Percentiles rank a stretch among this genome's conserved stretches.
These are phyloP conservation scores for Scedosporium dehoogii DNA, from an alignment of 2,329 filamentous ascomycete species.

Conservation along the genomic window DNA sequence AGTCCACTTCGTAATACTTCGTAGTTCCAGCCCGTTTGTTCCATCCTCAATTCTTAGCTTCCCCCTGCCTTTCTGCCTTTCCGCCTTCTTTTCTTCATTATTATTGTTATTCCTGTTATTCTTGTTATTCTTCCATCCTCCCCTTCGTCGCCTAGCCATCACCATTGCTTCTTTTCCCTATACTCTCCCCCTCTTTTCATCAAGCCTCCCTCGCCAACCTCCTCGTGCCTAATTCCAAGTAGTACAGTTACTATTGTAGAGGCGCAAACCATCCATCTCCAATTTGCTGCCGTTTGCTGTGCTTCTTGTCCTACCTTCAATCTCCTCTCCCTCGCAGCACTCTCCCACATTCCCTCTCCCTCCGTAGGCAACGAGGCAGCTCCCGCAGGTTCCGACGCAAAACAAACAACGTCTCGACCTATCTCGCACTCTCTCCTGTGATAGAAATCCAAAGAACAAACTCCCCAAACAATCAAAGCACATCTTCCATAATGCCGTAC, in stretches of 20 bases:
- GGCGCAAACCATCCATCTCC: background rate
- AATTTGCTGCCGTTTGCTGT: background rate
- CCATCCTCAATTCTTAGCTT: slow-evolving; percentile 3
- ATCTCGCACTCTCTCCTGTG: background rate
- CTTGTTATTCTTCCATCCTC: background rate
- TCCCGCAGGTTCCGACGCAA: slow-evolving; percentile 7
- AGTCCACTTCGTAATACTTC: slow-evolving; percentile 1
- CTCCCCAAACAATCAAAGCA: slow-evolving; percentile 2
- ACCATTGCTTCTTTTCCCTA: background rate
- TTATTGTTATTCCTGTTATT: background rate
- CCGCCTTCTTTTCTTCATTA: background rate
- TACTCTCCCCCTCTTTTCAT: background rate
- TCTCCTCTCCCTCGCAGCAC: slow-evolving; percentile 8
- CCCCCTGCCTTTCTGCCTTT: slow-evolving; percentile 4
- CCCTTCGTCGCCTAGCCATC: background rate
- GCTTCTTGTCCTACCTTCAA: slow-evolving; percentile 9
- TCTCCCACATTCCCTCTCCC: slow-evolving; percentile 7
- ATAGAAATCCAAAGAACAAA: slow-evolving; percentile 1
- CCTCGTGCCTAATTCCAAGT: background rate
- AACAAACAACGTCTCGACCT: background rate
- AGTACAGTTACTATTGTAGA: background rate
- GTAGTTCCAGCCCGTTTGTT: slow-evolving; percentile 1
- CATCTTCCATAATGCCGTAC: slow-evolving; percentile 61
- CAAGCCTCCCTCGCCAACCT: background rate
- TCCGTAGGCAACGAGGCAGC: background rate